Evolutionary conservation across 768 basidiomycete genomes (phyloP).

Genomic region (Tephrocybe rancida): DNA sequence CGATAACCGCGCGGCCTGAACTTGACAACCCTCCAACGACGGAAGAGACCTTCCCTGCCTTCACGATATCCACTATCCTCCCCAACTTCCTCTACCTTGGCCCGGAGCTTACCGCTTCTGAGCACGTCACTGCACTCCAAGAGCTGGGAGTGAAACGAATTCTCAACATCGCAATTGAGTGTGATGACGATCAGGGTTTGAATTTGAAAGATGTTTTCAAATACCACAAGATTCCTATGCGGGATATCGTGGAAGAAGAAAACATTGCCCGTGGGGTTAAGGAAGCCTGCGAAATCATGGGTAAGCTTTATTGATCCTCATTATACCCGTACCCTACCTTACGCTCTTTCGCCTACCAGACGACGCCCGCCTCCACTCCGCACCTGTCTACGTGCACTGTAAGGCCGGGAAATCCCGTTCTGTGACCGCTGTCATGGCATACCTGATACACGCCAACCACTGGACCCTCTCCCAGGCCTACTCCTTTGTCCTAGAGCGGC

Average conservation of each 20-base stretch:
- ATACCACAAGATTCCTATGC: constrained; percentile 88
- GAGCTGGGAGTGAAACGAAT: constrained; percentile 83
- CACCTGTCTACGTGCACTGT: constrained; percentile 94
- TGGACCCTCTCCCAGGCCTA: constrained; percentile 95
- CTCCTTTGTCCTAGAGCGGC: constrained; percentile 86
- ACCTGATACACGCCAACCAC: constrained; percentile 95
- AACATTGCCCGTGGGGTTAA: constrained; percentile 79
- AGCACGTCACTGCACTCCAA: constrained; percentile 77
- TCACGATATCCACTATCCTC: constrained; percentile 88
- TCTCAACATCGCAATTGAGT: constrained; percentile 90
- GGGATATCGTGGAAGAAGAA: constrained; percentile 95
- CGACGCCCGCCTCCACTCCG: constrained; percentile 86
- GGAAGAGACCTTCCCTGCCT: constrained; percentile 63
- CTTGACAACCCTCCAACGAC: constrained; percentile 61
- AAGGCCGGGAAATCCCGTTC: constrained; percentile 95
- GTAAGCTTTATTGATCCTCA: constrained; percentile 46
- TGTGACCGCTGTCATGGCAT: constrained; percentile 95
- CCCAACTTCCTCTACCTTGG: constrained; percentile 92
- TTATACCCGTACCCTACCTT: not conserved
- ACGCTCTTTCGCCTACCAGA: constrained; percentile 48
- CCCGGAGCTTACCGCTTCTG: constrained; percentile 75
- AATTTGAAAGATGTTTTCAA: constrained; percentile 67
- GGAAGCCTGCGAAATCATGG: constrained; percentile 85
- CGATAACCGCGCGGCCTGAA: constrained; percentile 66
- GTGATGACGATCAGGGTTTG: constrained; percentile 81